These are phyloP conservation scores for Caloboletus firmus DNA, from an alignment of 1,284 basidiomycete species.

Conservation along the genomic window DNA sequence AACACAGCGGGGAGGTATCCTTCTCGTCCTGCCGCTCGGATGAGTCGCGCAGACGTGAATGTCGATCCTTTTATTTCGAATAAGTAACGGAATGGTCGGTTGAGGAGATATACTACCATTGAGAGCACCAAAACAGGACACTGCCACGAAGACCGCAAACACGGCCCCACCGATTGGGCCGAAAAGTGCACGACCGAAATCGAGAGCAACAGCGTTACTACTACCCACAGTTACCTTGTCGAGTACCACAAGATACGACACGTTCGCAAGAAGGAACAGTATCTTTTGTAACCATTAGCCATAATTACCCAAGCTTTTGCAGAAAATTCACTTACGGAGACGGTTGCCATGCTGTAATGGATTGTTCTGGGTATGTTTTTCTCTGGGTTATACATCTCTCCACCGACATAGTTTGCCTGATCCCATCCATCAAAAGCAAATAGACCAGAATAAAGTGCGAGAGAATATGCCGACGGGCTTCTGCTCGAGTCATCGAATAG, in stretches of 20 bases:
- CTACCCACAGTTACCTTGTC: slow-evolving; percentile 72
- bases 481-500: slow-evolving; percentile 76
- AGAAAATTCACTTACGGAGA: slow-evolving; percentile 50
- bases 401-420: slow-evolving; percentile 86
- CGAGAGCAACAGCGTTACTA: slow-evolving; percentile 92
- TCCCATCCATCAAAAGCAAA: slow-evolving; percentile 98
- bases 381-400: slow-evolving; percentile 84
- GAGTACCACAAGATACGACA: slow-evolving; percentile 94
- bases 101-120: slow-evolving; percentile 54
- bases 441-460: slow-evolving; percentile 92
- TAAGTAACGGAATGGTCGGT: slow-evolving; percentile 7
- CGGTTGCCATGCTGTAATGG: slow-evolving; percentile 82
- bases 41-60: slow-evolving; percentile 82
- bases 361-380: slow-evolving; percentile 89
- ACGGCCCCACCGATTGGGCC: slow-evolving; percentile 84
- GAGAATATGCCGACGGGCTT: slow-evolving; percentile 83
- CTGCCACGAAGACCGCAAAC: slow-evolving; percentile 88
- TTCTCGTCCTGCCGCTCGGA: slow-evolving; percentile 88
- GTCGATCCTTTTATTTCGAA: slow-evolving; percentile 55
- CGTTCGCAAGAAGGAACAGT: slow-evolving; percentile 81
- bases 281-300: slow-evolving; percentile 37
- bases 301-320: not conserved
- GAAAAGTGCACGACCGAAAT: slow-evolving; percentile 87
- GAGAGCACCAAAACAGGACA: slow-evolving; percentile 92
- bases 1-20: slow-evolving; percentile 85